phyloP scores from a whole-genome alignment of 768 basidiomycete genomes.

The Lepiota brunneoincarnata region DNA sequence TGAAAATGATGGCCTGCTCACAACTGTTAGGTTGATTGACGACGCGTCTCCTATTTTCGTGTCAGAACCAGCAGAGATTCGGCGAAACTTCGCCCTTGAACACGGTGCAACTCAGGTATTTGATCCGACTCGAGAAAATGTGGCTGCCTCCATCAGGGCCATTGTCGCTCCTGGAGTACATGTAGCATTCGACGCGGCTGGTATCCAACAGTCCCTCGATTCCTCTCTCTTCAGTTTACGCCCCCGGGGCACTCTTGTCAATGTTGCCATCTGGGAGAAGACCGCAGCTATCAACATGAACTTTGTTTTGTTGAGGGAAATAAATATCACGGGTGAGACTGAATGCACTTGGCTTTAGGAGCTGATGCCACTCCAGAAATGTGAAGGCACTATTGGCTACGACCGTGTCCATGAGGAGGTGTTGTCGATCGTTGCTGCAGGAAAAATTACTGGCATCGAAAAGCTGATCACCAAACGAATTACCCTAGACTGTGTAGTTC shows the following conservation, averaged over 20 bases:
- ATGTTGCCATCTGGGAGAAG: constrained; percentile 43
- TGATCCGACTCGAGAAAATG: constrained; percentile 32
- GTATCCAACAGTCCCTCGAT: constrained; percentile 35
- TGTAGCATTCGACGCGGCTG: constrained; percentile 46
- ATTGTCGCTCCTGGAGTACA: constrained; percentile 36
- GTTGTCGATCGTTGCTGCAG: constrained; percentile 34
- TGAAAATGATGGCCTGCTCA: not conserved
- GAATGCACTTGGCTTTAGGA: not conserved
- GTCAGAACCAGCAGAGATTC: constrained; percentile 38
- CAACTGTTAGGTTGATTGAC: constrained; percentile 23
- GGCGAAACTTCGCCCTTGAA: constrained; percentile 33
- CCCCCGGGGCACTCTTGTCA: constrained; percentile 36
- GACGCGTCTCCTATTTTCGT: constrained; percentile 27
- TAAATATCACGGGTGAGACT: constrained; percentile 32
- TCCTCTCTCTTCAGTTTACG: constrained; percentile 33
- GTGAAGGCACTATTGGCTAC: constrained; percentile 35
- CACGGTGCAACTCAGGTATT: constrained; percentile 36
- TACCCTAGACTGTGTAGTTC: constrained; percentile 37
- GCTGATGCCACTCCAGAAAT: not conserved
- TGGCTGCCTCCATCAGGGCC: constrained; percentile 21
- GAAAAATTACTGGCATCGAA: constrained; percentile 35
- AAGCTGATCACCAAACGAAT: constrained; percentile 42
- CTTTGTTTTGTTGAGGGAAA: constrained; percentile 33
- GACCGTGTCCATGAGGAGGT: constrained; percentile 37
- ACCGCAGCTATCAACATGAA: constrained; percentile 33